Evolutionary conservation across 176 grass and related monocot genomes (phyloP).

Genomic region (Elymus sibiricus): DNA sequence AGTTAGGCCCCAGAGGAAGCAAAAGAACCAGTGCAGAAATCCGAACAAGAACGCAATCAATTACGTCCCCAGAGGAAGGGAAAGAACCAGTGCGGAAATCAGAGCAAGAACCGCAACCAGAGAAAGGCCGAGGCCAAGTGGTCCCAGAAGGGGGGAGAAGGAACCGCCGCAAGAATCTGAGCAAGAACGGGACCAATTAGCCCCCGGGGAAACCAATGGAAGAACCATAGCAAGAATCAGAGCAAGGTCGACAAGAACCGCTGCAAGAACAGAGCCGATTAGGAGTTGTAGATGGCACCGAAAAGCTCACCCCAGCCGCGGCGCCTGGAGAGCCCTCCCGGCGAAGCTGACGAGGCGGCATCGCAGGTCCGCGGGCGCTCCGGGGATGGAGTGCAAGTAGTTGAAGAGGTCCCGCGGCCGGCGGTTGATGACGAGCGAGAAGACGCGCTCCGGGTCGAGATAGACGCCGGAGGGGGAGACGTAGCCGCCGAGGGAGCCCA

Average conservation of each 20-base stretch:
- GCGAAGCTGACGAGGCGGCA: slow-evolving; percentile 7
- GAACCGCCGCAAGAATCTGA: neutral
- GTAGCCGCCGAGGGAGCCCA: slow-evolving; percentile 10
- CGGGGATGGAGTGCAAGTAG: neutral
- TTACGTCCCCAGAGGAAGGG: neutral
- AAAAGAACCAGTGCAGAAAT: neutral
- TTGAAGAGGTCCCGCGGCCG: neutral
- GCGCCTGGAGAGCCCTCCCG: neutral
- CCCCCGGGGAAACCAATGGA: neutral
- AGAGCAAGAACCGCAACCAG: neutral
- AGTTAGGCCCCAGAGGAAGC: neutral
- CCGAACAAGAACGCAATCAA: neutral
- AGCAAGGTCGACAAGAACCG: neutral
- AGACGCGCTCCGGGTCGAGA: neutral
- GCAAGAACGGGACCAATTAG: neutral
- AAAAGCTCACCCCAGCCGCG: neutral
- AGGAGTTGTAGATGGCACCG: neutral
- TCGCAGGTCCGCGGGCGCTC: neutral
- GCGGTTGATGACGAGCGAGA: neutral
- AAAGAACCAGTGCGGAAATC: neutral
- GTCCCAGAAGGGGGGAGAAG: neutral
- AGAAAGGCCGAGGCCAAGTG: neutral
- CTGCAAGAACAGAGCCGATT: neutral
- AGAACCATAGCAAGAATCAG: neutral
- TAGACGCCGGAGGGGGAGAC: neutral